Evolutionary conservation across 1,284 basidiomycete genomes (phyloP).

Genomic region (Tetrapyrgos nigripes): DNA sequence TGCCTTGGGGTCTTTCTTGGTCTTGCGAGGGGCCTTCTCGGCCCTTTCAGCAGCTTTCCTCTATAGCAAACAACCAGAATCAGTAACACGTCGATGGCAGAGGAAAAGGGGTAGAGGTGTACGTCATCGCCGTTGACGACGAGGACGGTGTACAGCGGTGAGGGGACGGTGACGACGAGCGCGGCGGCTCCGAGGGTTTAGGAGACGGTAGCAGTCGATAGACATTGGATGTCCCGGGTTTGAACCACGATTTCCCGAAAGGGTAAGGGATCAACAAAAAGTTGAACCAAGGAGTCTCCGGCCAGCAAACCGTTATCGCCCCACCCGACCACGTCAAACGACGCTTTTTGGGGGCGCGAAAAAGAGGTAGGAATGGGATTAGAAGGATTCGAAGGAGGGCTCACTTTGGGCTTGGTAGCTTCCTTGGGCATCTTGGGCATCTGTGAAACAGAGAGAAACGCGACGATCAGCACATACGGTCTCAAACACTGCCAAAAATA

Average conservation of each 20-base stretch:
- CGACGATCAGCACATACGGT: constrained; percentile 17
- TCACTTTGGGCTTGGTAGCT: constrained; percentile 76
- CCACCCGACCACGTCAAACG: constrained; percentile 7
- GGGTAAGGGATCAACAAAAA: constrained; percentile 13
- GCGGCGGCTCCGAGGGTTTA: neutral
- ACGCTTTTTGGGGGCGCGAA: constrained; percentile 16
- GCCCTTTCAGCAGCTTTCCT: constrained; percentile 79
- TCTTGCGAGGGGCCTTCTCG: constrained; percentile 60
- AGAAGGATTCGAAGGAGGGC: constrained; percentile 29
- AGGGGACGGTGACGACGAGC: neutral
- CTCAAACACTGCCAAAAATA: constrained; percentile 5
- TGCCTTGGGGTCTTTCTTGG: constrained; percentile 82
- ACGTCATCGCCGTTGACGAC: constrained; percentile 15
- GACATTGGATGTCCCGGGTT: constrained; percentile 1
- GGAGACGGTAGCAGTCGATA: constrained; percentile 3
- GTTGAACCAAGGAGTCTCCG: neutral
- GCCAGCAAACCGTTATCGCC: constrained; percentile 6
- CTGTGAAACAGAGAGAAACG: constrained; percentile 42
- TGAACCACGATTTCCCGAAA: constrained; percentile 16
- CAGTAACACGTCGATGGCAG: neutral
- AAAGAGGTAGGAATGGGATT: constrained; percentile 19
- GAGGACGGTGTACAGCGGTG: neutral
- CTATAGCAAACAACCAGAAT: constrained; percentile 36
- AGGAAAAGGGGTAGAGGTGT: constrained; percentile 9
- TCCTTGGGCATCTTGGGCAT: constrained; percentile 90